A percentile compares a stretch with the other conserved stretches of the same genome.
These are phyloP conservation scores for Populus alba DNA, from an alignment of 345 rosid genomes.

Conservation along the genomic window DNA sequence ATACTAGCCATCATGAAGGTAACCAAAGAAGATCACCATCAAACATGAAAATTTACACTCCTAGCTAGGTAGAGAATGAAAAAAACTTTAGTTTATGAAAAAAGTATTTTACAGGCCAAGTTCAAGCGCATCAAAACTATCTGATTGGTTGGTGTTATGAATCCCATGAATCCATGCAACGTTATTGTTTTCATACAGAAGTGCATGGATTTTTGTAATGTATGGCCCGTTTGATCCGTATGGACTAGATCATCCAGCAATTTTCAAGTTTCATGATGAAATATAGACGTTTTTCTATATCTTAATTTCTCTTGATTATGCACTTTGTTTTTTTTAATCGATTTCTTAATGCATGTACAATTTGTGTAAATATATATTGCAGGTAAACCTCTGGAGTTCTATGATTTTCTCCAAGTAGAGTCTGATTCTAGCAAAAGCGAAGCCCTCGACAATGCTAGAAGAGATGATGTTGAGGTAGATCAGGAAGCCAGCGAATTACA, in stretches of 20 bases:
- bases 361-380: not conserved
- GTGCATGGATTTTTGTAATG: not conserved
- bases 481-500: conserved; percentile 33
- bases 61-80: not conserved
- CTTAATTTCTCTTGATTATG: not conserved
- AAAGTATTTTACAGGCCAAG: not conserved
- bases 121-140: not conserved
- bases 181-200: too few species aligned
- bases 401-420: conserved; percentile 68
- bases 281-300: not conserved
- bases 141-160: not conserved
- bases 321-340: too few species aligned
- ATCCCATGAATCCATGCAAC: too few species aligned
- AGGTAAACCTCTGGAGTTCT: conserved; percentile 52
- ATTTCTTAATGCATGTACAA: not conserved
- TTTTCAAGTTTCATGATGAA: not conserved
- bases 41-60: not conserved
- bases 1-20: conserved; percentile 5
- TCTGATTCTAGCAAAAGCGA: conserved; percentile 59
- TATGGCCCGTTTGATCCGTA: too few species aligned
- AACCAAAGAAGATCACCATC: not conserved
- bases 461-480: conserved; percentile 51
- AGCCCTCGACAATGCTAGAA: conserved; percentile 39
- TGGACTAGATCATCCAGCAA: not conserved
- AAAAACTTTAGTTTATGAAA: not conserved